Conservation (phyloP, 345 rosid genomes). For the Physaria fendleri region DNA sequence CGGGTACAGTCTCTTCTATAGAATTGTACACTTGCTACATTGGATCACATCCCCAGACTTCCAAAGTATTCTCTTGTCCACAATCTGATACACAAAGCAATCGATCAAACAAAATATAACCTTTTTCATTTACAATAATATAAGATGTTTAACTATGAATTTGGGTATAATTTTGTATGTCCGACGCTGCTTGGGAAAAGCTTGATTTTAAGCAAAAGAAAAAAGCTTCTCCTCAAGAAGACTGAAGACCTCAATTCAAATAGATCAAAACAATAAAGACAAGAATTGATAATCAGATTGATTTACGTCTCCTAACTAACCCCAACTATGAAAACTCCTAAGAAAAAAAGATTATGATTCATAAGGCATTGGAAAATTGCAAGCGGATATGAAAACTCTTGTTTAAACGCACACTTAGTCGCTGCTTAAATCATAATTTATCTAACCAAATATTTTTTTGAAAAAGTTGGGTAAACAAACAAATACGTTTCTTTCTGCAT, state of each 20-base stretch:
- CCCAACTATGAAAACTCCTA: slow-evolving; percentile 22
- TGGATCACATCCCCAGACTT: slow-evolving; percentile 77
- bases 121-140: not conserved
- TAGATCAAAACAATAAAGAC: slow-evolving; percentile 16
- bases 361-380: no score
- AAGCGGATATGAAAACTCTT: no score
- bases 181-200: slow-evolving; percentile 17
- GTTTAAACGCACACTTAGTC: not conserved
- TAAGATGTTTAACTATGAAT: not conserved
- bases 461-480: not conserved
- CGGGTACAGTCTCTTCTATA: slow-evolving; percentile 95
- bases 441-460: not conserved
- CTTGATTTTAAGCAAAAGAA: not conserved
- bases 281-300: slow-evolving; percentile 13
- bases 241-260: not conserved
- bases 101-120: not conserved
- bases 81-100: slow-evolving; percentile 38
- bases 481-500: slow-evolving; percentile 94
- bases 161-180: not conserved
- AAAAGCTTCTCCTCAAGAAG: not conserved
- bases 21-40: slow-evolving; percentile 81
- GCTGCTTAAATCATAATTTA: not conserved
- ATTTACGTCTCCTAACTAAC: slow-evolving; percentile 30
- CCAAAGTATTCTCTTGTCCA: slow-evolving; percentile 63
- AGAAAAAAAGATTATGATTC: slow-evolving; percentile 27